Base-by-base conservation (phyloP, 805 yeast species). In the Kluyveromyces dobzhanskii region DNA sequence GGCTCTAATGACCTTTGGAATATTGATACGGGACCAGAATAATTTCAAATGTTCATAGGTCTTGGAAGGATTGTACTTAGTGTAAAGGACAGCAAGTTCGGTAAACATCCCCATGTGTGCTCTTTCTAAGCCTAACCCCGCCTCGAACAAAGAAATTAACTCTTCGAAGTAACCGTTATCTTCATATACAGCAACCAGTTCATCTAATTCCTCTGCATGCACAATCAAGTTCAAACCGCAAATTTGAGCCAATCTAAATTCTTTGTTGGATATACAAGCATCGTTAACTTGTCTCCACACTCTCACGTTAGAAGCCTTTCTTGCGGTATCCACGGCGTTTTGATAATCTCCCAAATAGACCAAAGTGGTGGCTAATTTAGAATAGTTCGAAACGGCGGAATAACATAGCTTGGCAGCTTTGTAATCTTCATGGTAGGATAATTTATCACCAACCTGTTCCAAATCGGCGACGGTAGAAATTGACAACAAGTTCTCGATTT, bases 21-120 rank as follows among this genome's bases (percentile, higher is more conserved):
- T 90, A 63, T 92, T 92, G 62, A 92, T 76, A 67, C 98, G 82
- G 11, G 97, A 87, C 97, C 97, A 92, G 76, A 92, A 92, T 56
- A 92, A 70, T 62, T 88, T 88, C 75, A 92, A 73, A 66, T 92
- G 97, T 65, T 92, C 97, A 86, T 85, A 84, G 40, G 94, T 84
- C 65, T 78, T 82, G 37, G 78, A 84, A 21, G 97, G 95, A 45
- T 78, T 76, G 66, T 88, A 92, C 62, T 88, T 90, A 48, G 94
- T 75, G 68, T 90, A 92, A 51, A 92, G 70, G 35, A 85, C 73
- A 17, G 97, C 95, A 53, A 92, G 73, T 65, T 88, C 97, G 9
- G 98, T 92, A 62, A 92, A 92, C 97, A 92, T 90, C 52, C 97
- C 98, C 98, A 92, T 92, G 61, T 92, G 98, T 28, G 98, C 98